A percentile compares a stretch with the other conserved stretches of the same genome.
Conservation (phyloP, 768 basidiomycete genomes). For the Collybiopsis luxurians region DNA sequence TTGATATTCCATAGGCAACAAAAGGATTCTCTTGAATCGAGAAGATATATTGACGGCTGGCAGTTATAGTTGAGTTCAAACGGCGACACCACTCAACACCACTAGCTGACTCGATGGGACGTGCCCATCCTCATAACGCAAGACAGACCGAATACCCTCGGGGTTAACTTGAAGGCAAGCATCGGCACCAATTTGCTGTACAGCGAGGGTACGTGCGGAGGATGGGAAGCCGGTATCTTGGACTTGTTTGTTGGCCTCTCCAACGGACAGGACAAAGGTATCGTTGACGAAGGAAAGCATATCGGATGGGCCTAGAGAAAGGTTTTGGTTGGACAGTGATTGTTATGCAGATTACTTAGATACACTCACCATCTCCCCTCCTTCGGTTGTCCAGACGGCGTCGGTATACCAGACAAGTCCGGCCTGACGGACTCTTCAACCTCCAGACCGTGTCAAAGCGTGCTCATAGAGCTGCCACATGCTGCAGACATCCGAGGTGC, state of each 20-base stretch:
- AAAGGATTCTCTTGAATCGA: no score
- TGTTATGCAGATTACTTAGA: no score
- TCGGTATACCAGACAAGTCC: slow-evolving; percentile 94
- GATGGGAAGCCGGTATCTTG: slow-evolving; percentile 99
- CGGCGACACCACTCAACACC: no score
- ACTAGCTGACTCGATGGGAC: no score
- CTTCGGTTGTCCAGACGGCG: slow-evolving; percentile 98
- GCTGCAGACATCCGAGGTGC: slow-evolving; percentile 95
- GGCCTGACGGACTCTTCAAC: slow-evolving; percentile 95
- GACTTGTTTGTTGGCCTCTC: slow-evolving; percentile 98
- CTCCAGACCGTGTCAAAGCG: slow-evolving; percentile 90
- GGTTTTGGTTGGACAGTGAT: slow-evolving; percentile 3
- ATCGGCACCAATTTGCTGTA: slow-evolving; percentile 95
- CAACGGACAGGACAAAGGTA: slow-evolving; percentile 93
- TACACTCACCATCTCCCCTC: slow-evolving; percentile 73
- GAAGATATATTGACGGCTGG: no score
- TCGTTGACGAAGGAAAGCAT: slow-evolving; percentile 98
- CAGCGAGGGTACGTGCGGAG: slow-evolving; percentile 93
- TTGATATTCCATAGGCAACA: no score
- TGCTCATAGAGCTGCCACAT: slow-evolving; percentile 90
- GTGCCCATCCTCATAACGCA: slow-evolving; percentile 81
- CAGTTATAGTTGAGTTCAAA: no score
- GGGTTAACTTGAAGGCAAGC: slow-evolving; percentile 96
- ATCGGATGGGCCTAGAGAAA: slow-evolving; percentile 79
- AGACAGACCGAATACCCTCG: slow-evolving; percentile 92